phyloP scores from a whole-genome alignment of 2,329 filamentous ascomycete species.

The Trichoderma afroharzianum region DNA sequence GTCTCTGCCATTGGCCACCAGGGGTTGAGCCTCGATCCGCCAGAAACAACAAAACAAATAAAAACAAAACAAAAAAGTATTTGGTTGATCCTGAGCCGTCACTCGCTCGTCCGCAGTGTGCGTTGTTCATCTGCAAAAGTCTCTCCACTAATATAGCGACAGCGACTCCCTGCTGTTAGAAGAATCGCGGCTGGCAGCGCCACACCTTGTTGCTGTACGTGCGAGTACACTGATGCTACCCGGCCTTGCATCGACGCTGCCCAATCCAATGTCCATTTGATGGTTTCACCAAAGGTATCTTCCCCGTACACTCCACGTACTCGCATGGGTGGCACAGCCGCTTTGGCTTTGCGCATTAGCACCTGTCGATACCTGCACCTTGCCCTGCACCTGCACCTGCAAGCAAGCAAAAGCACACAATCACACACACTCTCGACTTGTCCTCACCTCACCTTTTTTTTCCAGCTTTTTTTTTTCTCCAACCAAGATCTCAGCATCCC shows the following conservation, averaged over 20 bases:
- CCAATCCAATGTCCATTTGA: not conserved
- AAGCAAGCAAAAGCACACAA: not conserved
- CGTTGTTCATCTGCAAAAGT: not conserved
- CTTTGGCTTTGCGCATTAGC: not conserved
- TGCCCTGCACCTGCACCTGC: not conserved
- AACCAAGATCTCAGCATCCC: slow-evolving; percentile 13
- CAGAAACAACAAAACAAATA: not conserved
- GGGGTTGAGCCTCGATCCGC: not conserved
- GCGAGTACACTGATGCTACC: not conserved
- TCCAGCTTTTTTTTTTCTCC: not conserved
- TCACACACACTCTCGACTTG: not conserved
- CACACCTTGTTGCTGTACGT: not conserved
- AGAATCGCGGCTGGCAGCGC: not conserved
- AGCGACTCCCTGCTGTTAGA: not conserved
- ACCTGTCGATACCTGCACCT: not conserved
- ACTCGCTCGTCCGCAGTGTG: not conserved
- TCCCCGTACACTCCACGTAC: not conserved
- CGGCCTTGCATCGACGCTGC: not conserved
- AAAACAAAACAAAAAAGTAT: not conserved
- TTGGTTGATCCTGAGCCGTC: not conserved
- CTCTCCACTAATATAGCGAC: not conserved
- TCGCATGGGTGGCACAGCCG: slow-evolving; percentile 9
- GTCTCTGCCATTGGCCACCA: not conserved
- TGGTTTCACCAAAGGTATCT: not conserved
- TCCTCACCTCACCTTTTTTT: not conserved